phyloP scores from a whole-genome alignment of 2,329 filamentous ascomycete genomes.

The Venturia carpophila region DNA sequence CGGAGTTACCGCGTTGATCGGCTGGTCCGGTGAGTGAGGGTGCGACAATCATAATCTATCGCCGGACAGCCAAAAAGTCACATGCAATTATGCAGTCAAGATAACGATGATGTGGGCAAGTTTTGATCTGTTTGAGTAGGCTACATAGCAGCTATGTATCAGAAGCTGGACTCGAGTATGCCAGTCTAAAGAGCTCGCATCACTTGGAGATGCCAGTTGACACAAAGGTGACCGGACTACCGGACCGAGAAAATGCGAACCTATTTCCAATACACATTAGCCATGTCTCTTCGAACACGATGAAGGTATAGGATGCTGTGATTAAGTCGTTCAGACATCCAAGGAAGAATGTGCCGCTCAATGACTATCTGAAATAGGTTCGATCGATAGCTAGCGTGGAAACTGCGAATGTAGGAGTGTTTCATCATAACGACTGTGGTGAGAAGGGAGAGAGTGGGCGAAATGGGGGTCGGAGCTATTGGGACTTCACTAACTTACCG shows the following conservation, averaged over 20 bases:
- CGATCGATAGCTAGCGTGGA: slow-evolving; percentile 66
- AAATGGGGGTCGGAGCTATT: not conserved
- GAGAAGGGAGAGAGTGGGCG: slow-evolving; percentile 19
- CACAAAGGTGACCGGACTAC: too few species aligned
- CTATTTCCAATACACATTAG: not conserved
- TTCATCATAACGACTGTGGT: slow-evolving; percentile 54
- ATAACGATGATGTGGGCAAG: too few species aligned
- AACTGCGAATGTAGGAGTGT: slow-evolving; percentile 78
- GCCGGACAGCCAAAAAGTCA: not conserved
- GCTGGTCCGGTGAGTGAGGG: not conserved
- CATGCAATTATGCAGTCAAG: not conserved
- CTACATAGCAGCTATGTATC: too few species aligned
- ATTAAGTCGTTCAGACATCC: slow-evolving; percentile 56
- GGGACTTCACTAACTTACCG: slow-evolving; percentile 28
- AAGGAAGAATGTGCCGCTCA: slow-evolving; percentile 64
- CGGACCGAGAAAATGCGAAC: too few species aligned
- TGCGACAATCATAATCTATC: too few species aligned
- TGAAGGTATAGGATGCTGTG: not conserved
- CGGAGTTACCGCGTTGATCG: not conserved
- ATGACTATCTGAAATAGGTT: slow-evolving; percentile 58
- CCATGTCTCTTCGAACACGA: not conserved
- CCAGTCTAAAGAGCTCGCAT: too few species aligned
- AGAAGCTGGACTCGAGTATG: too few species aligned
- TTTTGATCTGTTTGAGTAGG: too few species aligned
- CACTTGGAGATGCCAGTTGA: too few species aligned